phyloP scores from a whole-genome alignment of 1,284 basidiomycete genomes.

The Pseudozyma tsukubaensis region DNA sequence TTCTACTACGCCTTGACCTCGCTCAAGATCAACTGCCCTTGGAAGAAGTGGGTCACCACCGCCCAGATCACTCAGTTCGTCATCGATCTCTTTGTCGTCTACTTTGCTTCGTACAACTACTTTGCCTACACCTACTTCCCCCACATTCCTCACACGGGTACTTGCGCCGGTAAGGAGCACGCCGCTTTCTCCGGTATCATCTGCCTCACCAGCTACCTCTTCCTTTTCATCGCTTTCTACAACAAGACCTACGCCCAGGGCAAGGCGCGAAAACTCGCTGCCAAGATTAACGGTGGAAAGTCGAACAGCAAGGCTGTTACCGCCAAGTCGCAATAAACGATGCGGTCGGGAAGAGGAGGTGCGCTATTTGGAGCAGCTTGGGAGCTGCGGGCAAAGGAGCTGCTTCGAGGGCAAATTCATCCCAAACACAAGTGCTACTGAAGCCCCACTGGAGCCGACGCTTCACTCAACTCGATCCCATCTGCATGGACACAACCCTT shows the following conservation, averaged over 20 bases:
- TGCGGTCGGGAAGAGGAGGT: too few relatives aligned
- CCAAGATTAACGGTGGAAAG: constrained; percentile 22
- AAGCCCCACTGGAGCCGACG: too few relatives aligned
- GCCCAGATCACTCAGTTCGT: constrained; percentile 81
- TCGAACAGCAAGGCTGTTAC: constrained; percentile 22
- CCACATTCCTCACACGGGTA: constrained; percentile 77
- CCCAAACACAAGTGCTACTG: too few relatives aligned
- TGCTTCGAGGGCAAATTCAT: too few relatives aligned
- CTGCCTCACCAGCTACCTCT: constrained; percentile 82
- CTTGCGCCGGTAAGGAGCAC: constrained; percentile 87
- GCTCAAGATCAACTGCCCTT: constrained; percentile 70
- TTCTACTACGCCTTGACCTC: constrained; percentile 65
- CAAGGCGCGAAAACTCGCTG: constrained; percentile 30
- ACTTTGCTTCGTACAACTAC: constrained; percentile 53
- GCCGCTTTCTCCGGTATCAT: constrained; percentile 90
- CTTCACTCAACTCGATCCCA: too few relatives aligned
- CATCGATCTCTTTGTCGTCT: constrained; percentile 49
- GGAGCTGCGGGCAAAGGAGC: too few relatives aligned
- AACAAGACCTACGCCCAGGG: constrained; percentile 66
- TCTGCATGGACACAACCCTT: too few relatives aligned
- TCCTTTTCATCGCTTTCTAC: constrained; percentile 69
- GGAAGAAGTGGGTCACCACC: constrained; percentile 95
- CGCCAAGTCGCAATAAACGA: constrained; percentile 13
- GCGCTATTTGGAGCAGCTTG: too few relatives aligned
- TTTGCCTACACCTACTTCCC: constrained; percentile 70